These are phyloP conservation scores for Steccherinum ochraceum DNA, from an alignment of 768 basidiomycete genomes.

Conservation along the genomic window DNA sequence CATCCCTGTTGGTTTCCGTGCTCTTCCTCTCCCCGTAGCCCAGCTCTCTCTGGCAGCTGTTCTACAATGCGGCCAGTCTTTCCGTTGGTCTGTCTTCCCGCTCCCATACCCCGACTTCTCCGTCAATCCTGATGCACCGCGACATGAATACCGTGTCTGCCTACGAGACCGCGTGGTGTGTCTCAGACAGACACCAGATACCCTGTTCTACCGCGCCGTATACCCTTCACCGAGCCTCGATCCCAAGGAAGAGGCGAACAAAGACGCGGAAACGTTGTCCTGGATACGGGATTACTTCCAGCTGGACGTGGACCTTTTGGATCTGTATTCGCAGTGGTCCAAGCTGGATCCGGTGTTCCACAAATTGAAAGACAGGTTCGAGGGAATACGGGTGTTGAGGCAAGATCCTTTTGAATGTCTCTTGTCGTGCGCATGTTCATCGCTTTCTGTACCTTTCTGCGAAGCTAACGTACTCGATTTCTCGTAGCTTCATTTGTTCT, in stretches of 20 bases:
- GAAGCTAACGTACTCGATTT: not conserved
- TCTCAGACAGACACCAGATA: slow-evolving; percentile 60
- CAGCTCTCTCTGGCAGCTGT: slow-evolving; percentile 78
- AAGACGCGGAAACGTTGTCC: slow-evolving; percentile 57
- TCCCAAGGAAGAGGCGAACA: slow-evolving; percentile 24
- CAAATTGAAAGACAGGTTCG: slow-evolving; percentile 52
- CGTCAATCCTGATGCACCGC: slow-evolving; percentile 13
- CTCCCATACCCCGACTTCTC: slow-evolving; percentile 18
- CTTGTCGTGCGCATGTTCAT: slow-evolving; percentile 71
- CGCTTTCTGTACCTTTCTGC: not conserved
- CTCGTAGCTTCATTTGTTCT: slow-evolving; percentile 87
- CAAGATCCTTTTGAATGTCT: slow-evolving; percentile 98
- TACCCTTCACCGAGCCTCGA: slow-evolving; percentile 44
- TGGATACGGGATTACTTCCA: slow-evolving; percentile 91
- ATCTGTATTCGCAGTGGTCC: slow-evolving; percentile 75
- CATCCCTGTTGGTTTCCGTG: slow-evolving; percentile 34
- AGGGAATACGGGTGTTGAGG: slow-evolving; percentile 80
- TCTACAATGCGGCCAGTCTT: slow-evolving; percentile 79
- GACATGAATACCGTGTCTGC: slow-evolving; percentile 75
- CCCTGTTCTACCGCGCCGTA: slow-evolving; percentile 64
- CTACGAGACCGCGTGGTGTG: slow-evolving; percentile 80
- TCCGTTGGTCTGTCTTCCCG: slow-evolving; percentile 67
- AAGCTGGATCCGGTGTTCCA: slow-evolving; percentile 70
- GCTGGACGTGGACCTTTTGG: slow-evolving; percentile 63
- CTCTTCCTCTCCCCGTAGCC: slow-evolving; percentile 51